phyloP scores from a whole-genome alignment of 306 rosid species.

The Pterocarpus santalinus region DNA sequence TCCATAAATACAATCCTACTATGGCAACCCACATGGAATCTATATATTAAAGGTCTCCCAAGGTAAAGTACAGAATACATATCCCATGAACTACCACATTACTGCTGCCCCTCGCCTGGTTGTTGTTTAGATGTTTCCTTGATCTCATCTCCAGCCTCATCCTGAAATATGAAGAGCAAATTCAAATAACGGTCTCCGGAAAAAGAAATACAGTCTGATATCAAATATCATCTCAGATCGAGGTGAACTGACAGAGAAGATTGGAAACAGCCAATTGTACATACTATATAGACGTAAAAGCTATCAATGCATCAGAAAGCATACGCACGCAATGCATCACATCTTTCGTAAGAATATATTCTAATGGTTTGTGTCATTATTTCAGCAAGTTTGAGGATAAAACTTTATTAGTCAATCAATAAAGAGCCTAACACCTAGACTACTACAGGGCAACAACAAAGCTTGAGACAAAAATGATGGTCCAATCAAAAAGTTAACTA shows the following conservation, averaged over 20 bases:
- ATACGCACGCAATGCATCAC: background rate
- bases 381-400: background rate
- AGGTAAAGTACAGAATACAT: constrained; percentile 53
- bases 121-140: constrained; percentile 90
- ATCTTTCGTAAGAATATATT: constrained; percentile 4
- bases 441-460: background rate
- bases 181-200: background rate
- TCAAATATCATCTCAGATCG: background rate
- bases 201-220: background rate
- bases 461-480: background rate
- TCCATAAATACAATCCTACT: constrained; percentile 54
- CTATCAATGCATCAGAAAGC: constrained; percentile 10
- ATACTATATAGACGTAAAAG: background rate
- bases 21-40: constrained; percentile 60
- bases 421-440: constrained; percentile 1
- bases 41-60: constrained; percentile 45
- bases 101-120: constrained; percentile 69
- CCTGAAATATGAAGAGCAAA: constrained; percentile 54
- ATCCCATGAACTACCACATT: constrained; percentile 49
- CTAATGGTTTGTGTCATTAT: background rate
- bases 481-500: background rate
- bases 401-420: background rate
- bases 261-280: background rate
- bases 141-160: constrained; percentile 93
- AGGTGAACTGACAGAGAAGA: background rate